phyloP scores from a whole-genome alignment of 306 rosid species.

The Amphicarpaea edgeworthii region DNA sequence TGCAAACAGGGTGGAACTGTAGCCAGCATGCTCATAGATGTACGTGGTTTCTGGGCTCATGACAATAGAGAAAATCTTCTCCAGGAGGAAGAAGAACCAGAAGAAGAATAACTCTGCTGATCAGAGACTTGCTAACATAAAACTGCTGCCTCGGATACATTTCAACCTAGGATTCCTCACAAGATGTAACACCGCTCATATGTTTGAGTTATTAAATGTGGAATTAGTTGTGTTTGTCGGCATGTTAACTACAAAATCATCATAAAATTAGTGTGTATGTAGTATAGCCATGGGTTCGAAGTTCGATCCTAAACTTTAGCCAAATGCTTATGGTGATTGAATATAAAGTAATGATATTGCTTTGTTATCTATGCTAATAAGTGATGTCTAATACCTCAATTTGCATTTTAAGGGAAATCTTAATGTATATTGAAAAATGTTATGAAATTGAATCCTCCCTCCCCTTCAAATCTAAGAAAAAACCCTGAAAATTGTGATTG shows the following conservation, averaged over 20 bases:
- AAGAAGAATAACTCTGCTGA: slow-evolving; percentile 71
- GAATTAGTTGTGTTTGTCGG: slow-evolving; percentile 46
- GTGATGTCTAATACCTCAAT: slow-evolving; percentile 7
- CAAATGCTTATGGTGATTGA: slow-evolving; percentile 36
- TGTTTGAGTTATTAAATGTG: slow-evolving; percentile 40
- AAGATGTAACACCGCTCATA: slow-evolving; percentile 40
- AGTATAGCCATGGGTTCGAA: slow-evolving; percentile 23
- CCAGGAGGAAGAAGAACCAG: slow-evolving; percentile 99
- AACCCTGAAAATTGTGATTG: too few species aligned
- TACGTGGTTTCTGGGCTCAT: slow-evolving; percentile 99
- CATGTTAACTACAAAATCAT: slow-evolving; percentile 32
- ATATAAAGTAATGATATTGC: slow-evolving; percentile 31
- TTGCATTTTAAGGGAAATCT: neutral
- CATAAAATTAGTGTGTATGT: slow-evolving; percentile 42
- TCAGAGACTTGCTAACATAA: slow-evolving; percentile 48
- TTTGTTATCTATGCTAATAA: slow-evolving; percentile 11
- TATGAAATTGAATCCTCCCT: neutral
- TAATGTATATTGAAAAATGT: neutral
- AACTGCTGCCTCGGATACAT: slow-evolving; percentile 28
- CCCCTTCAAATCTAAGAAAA: neutral
- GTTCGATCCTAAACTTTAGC: slow-evolving; percentile 14
- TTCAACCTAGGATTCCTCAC: slow-evolving; percentile 38
- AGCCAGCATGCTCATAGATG: slow-evolving; percentile 97
- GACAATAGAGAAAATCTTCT: slow-evolving; percentile 99
- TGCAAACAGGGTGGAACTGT: slow-evolving; percentile 99